Evolutionary conservation across 2,329 filamentous ascomycete genomes (phyloP).

Genomic region (Chaetomiaceae sp.): DNA sequence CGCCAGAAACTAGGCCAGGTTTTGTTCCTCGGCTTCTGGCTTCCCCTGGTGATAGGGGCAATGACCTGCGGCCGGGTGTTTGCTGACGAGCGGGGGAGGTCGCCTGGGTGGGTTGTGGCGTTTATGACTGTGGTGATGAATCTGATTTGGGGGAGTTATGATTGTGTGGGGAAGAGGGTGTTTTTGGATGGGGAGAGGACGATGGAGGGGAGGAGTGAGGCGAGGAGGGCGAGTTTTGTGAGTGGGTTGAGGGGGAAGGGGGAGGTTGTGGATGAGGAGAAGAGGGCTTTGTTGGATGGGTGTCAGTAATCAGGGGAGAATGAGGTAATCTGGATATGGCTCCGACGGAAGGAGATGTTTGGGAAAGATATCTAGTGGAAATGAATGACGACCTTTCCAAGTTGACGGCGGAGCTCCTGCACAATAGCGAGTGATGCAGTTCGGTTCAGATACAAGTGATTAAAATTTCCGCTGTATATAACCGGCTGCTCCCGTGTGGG

Average conservation of each 20-base stretch:
- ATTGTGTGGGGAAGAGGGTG: constrained; percentile 46
- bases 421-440: background rate
- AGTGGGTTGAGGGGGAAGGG: constrained; percentile 14
- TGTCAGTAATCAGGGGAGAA: background rate
- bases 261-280: constrained; percentile 18
- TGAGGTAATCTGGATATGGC: too few species aligned
- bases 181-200: constrained; percentile 87
- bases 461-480: background rate
- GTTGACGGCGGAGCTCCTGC: background rate
- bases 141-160: constrained; percentile 43
- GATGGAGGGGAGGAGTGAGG: constrained; percentile 17
- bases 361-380: background rate
- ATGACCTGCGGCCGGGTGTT: constrained; percentile 42
- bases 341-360: background rate
- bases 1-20: constrained; percentile 63
- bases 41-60: constrained; percentile 53
- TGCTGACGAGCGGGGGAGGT: constrained; percentile 60
- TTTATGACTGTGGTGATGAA: constrained; percentile 50
- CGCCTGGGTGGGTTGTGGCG: constrained; percentile 62
- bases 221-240: constrained; percentile 13
- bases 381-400: background rate
- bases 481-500: constrained; percentile 6
- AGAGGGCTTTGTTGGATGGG: constrained; percentile 29
- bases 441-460: background rate
- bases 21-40: constrained; percentile 57